Base-by-base conservation (phyloP, 1,139 yeast species). In the Kodamaea alishanica region DNA sequence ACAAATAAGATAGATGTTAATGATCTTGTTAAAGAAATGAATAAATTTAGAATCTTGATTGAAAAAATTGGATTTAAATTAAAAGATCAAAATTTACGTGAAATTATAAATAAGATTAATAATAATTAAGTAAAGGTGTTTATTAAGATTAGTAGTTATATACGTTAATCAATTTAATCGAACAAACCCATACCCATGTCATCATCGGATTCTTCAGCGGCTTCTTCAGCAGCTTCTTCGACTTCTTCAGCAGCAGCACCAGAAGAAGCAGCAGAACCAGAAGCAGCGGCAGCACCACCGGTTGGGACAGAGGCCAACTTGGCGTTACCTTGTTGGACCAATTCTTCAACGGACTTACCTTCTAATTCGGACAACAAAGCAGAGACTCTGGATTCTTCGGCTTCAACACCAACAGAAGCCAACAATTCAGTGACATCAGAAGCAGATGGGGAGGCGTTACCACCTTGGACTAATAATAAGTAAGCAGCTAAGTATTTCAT, bases 401-500 rank as follows among this genome's bases (percentile, higher is more conserved):
- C 83, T 65, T 84, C 92, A 54, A 81, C 77, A 65, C 88, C 88
- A 53, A 82, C 90, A 44, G 90, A 70, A 61, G 80, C 79, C 65
- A 84, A 76, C 60, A 84, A 81, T 52, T 79, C 66, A 65, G 83
- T 65, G 70, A 84, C 75, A 65, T 82, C 85, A 56, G 79, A 73
- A 57, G 87, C 81, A 53, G 86, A 70, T 73, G 92, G 90, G 60
- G 84, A 55, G 58, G 84, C 67, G 78, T 81, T 82, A 68, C 92
- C 92, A 69, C 90, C 86, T 70, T 84, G 85, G 72, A 79, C 84
- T 71, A 84, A 81, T 72, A 84, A 79, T 71, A 84, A 79, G 79
- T 84, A 84, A 73, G 94, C 90, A 75, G 94, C 92, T 74, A 84
- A 78, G 79, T 84, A 84, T 80, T 83, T 84, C 94, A 84, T 79